A percentile compares a stretch with the other conserved stretches of the same genome.
phyloP scores from a whole-genome alignment of 352 stramenopile genomes.

The Blastocystis sp. region DNA sequence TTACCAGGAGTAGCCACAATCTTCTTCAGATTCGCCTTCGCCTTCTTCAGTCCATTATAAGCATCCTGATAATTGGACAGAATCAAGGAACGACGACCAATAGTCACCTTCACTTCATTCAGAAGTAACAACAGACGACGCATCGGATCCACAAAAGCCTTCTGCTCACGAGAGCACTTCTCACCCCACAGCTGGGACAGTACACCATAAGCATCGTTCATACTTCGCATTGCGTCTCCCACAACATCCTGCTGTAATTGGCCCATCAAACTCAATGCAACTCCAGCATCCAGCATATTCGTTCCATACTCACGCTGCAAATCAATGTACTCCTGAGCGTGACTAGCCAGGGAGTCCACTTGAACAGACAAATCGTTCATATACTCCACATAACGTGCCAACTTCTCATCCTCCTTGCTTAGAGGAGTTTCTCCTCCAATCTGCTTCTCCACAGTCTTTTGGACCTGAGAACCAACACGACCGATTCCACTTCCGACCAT shows the following conservation, averaged over 20 bases:
- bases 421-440: slow-evolving; percentile 19
- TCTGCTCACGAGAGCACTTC: background rate
- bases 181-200: background rate
- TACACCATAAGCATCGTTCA: slow-evolving; percentile 23
- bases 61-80: slow-evolving; percentile 52
- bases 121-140: background rate
- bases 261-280: slow-evolving; percentile 11
- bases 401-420: slow-evolving; percentile 59
- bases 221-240: background rate
- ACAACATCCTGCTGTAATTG: slow-evolving; percentile 42
- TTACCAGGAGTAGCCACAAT: background rate
- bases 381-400: slow-evolving; percentile 46
- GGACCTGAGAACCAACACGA: slow-evolving; percentile 19
- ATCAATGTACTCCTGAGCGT: slow-evolving; percentile 17
- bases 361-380: slow-evolving; percentile 38
- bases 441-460: slow-evolving; percentile 34
- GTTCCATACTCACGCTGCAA: background rate
- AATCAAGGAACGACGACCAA: slow-evolving; percentile 32
- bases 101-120: slow-evolving; percentile 40
- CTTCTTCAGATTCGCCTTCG: slow-evolving; percentile 61
- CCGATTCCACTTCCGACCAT: slow-evolving; percentile 10
- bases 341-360: background rate
- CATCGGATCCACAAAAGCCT: slow-evolving; percentile 43
- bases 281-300: background rate
- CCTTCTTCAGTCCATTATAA: slow-evolving; percentile 34